Evolutionary conservation across 2,329 filamentous ascomycete genomes (phyloP).

Genomic region (Pestalotiopsis sp.): DNA sequence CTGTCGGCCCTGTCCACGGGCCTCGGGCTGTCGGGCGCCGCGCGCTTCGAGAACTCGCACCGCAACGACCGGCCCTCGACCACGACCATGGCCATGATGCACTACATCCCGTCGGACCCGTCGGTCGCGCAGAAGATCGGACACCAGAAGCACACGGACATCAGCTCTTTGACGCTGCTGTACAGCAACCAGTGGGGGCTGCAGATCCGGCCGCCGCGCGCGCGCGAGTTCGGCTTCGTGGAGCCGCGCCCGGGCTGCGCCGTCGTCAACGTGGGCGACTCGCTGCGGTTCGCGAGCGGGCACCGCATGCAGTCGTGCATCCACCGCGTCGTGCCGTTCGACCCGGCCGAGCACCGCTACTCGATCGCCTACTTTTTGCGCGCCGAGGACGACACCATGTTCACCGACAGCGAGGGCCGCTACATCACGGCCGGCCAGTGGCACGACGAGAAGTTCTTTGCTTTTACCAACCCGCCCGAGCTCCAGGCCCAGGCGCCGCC

Average conservation of each 20-base stretch:
- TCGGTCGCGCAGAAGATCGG: constrained; percentile 46
- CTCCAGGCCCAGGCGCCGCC: constrained; percentile 50
- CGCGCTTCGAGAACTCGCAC: constrained; percentile 53
- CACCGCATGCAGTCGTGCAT: constrained; percentile 60
- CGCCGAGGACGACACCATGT: constrained; percentile 59
- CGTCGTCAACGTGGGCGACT: constrained; percentile 63
- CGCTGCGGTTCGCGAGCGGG: constrained; percentile 56
- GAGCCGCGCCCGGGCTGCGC: constrained; percentile 53
- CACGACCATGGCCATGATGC: constrained; percentile 57
- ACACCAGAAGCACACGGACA: constrained; percentile 61
- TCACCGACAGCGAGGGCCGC: constrained; percentile 56
- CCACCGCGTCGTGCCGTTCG: constrained; percentile 58
- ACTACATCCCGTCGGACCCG: constrained; percentile 52
- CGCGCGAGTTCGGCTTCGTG: constrained; percentile 55
- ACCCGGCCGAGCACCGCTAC: constrained; percentile 57
- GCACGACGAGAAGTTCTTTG: constrained; percentile 59
- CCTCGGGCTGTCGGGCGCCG: constrained; percentile 46
- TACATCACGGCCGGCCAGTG: constrained; percentile 56
- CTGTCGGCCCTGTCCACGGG: constrained; percentile 53
- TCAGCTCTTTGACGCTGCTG: constrained; percentile 57
- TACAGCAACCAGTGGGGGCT: constrained; percentile 61
- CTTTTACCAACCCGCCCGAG: constrained; percentile 46
- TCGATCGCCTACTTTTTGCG: constrained; percentile 62
- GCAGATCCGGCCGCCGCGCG: constrained; percentile 55
- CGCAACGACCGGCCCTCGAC: constrained; percentile 53